Evolutionary conservation across 305 asterid species (phyloP).

Genomic region (Fraxinus platypoda): DNA sequence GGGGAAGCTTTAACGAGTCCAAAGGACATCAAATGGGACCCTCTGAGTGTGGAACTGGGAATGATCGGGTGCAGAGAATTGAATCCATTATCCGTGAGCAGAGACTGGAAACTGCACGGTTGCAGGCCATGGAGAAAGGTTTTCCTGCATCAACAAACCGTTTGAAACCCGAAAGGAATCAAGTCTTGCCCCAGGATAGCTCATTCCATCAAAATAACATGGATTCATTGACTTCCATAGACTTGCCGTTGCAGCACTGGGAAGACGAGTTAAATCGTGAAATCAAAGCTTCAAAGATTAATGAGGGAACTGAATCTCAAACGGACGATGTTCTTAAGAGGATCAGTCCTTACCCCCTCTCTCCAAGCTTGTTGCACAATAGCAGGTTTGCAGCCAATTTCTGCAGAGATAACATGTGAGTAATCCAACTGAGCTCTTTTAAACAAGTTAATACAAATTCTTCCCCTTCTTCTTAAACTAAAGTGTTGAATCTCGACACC

Average conservation of each 20-base stretch:
- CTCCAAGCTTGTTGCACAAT: conserved; percentile 82
- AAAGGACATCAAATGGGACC: conserved; percentile 32
- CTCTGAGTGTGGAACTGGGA: conserved; percentile 35
- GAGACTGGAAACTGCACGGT: conserved; percentile 85
- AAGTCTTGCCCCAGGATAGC: conserved; percentile 75
- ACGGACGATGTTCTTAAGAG: conserved; percentile 47
- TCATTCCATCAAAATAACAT: conserved; percentile 31
- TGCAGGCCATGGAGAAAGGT: conserved; percentile 82
- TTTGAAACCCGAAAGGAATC: conserved; percentile 77
- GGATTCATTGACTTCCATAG: conserved; percentile 38
- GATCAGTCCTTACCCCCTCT: conserved; percentile 52
- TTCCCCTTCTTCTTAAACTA: background rate
- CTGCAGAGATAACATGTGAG: conserved; percentile 74
- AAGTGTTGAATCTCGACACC: background rate
- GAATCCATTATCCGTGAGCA: conserved; percentile 82
- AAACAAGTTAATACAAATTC: background rate
- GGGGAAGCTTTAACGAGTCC: conserved; percentile 34
- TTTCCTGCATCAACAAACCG: conserved; percentile 56
- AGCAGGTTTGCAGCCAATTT: conserved; percentile 50
- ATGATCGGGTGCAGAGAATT: conserved; percentile 60
- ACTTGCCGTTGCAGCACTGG: conserved; percentile 51
- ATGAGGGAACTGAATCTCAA: conserved; percentile 37
- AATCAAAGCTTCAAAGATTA: conserved; percentile 55
- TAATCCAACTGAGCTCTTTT: conserved; percentile 11
- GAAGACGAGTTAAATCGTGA: conserved; percentile 73